These are phyloP conservation scores for Talaromyces adpressus DNA, from an alignment of 495 filamentous ascomycete species.

Conservation along the genomic window DNA sequence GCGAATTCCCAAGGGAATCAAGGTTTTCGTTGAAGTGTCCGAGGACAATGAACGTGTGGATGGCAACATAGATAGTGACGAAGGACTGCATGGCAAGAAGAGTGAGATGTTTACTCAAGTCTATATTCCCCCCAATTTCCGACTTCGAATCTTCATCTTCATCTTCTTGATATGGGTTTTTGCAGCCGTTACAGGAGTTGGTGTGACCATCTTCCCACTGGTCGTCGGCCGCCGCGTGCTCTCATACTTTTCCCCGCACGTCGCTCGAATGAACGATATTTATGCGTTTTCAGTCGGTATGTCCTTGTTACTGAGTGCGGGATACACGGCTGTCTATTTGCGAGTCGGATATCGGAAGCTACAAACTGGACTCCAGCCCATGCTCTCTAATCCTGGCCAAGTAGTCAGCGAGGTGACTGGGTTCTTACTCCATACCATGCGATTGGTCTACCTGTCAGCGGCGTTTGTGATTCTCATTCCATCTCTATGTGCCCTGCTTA, in stretches of 20 bases:
- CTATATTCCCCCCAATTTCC: constrained; percentile 86
- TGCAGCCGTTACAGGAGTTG: constrained; percentile 85
- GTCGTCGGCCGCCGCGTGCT: constrained; percentile 76
- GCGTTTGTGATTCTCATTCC: constrained; percentile 72
- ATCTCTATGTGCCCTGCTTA: constrained; percentile 68
- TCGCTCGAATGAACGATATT: constrained; percentile 80
- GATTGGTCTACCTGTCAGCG: constrained; percentile 63
- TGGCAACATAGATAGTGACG: constrained; percentile 48
- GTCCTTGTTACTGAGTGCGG: constrained; percentile 61
- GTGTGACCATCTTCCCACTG: constrained; percentile 81
- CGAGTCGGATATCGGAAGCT: constrained; percentile 33
- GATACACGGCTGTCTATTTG: constrained; percentile 51
- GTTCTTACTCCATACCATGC: constrained; percentile 15
- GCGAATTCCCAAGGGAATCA: constrained; percentile 75
- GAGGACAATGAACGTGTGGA: constrained; percentile 62
- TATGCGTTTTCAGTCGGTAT: constrained; percentile 91
- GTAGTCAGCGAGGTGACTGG: constrained; percentile 11
- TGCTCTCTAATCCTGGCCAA: constrained; percentile 30
- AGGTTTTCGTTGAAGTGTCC: constrained; percentile 75
- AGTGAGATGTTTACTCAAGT: constrained; percentile 69
- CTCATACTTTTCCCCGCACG: constrained; percentile 53
- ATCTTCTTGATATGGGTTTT: constrained; percentile 90
- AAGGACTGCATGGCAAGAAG: constrained; percentile 56
- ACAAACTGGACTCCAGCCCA: constrained; percentile 23
- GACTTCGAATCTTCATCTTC: constrained; percentile 71